Evolutionary conservation across 2,329 filamentous ascomycete species (phyloP).

Genomic region (Paecilomyces niveus): DNA sequence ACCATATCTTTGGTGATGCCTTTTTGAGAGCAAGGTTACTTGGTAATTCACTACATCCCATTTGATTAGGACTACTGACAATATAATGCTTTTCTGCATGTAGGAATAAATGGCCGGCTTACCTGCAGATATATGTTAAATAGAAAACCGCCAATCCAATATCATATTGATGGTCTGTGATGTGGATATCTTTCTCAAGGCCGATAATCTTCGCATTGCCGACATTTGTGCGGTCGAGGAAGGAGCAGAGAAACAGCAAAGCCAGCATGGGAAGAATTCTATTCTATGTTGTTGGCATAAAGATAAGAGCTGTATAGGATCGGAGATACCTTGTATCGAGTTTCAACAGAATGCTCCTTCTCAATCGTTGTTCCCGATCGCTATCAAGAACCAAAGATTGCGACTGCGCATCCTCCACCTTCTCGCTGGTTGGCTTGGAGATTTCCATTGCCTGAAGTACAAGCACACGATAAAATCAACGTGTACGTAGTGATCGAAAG

Average conservation of each 20-base stretch:
- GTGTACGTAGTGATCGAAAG: no score
- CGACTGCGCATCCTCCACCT: background rate
- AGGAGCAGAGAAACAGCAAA: conserved; percentile 58
- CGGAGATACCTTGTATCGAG: conserved; percentile 44
- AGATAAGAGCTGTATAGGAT: background rate
- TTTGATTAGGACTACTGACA: background rate
- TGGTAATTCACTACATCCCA: conserved; percentile 48
- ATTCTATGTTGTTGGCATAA: background rate
- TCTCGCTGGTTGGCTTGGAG: background rate
- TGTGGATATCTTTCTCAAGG: conserved; percentile 51
- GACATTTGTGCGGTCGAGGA: conserved; percentile 64
- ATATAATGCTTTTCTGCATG: background rate
- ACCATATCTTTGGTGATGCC: conserved; percentile 53
- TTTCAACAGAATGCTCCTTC: conserved; percentile 43
- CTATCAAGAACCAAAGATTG: background rate
- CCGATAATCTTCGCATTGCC: conserved; percentile 63
- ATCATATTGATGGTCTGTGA: conserved; percentile 58
- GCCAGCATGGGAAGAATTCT: conserved; percentile 59
- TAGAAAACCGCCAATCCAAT: conserved; percentile 60
- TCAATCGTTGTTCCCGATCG: background rate
- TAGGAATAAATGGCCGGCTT: conserved; percentile 7
- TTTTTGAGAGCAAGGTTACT: conserved; percentile 59
- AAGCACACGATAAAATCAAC: background rate
- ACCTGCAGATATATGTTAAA: conserved; percentile 52
- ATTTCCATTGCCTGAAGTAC: conserved; percentile 1